Conservation (phyloP, 1,139 yeast species). For the Komagataea norvegica region DNA sequence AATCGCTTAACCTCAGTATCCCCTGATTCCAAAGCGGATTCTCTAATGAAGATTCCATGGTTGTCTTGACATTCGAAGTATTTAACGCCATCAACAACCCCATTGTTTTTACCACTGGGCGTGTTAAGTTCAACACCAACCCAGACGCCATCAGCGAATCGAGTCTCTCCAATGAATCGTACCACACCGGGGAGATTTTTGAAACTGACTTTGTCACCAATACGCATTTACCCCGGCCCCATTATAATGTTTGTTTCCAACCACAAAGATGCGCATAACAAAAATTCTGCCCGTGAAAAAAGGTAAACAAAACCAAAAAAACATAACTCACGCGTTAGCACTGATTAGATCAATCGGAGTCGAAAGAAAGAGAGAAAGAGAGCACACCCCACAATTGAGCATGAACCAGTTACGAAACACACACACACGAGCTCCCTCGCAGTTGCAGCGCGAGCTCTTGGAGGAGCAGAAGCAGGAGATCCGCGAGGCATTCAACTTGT, state of each 20-base stretch:
- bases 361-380: too few species aligned
- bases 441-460: constrained; percentile 57
- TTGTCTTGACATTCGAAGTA: constrained; percentile 51
- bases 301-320: constrained; percentile 3
- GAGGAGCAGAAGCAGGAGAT: constrained; percentile 93
- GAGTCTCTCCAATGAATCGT: constrained; percentile 46
- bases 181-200: constrained; percentile 43
- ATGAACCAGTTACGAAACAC: constrained; percentile 4
- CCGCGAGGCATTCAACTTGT: constrained; percentile 86
- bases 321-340: constrained; percentile 3
- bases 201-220: constrained; percentile 43
- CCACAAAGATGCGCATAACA: background rate
- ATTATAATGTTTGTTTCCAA: background rate
- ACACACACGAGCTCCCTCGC: constrained; percentile 23
- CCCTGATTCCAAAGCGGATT: constrained; percentile 15
- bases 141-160: constrained; percentile 69
- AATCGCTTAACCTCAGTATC: constrained; percentile 19
- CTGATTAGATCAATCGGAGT: background rate
- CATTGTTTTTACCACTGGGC: constrained; percentile 74
- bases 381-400: background rate
- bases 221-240: constrained; percentile 4
- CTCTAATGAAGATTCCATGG: constrained; percentile 60
- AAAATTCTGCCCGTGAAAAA: background rate
- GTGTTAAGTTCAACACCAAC: constrained; percentile 67
- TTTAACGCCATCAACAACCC: constrained; percentile 56